These are phyloP conservation scores for Gracilariopsis chorda DNA, from an alignment of 23 red algal genomes.

Conservation along the genomic window DNA sequence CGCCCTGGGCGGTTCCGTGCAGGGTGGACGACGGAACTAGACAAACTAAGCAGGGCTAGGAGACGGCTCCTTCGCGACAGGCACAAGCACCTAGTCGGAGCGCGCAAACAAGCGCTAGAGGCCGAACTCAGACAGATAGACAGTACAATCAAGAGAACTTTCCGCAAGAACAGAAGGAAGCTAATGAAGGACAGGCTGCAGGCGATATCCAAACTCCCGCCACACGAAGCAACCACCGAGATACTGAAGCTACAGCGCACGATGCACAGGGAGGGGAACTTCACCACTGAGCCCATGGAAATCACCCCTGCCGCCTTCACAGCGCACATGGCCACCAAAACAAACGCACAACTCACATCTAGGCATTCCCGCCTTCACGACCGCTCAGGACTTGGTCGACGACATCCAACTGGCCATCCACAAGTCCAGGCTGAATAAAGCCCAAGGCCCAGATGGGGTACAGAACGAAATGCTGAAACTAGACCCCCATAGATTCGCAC, in stretches of 20 bases:
- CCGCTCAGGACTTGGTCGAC: neutral
- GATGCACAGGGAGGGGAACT: neutral
- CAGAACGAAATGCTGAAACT: neutral
- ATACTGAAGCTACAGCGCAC: neutral
- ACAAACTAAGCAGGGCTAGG: neutral
- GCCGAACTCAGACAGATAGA: neutral
- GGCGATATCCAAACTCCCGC: neutral
- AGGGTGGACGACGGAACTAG: neutral
- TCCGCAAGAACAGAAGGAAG: neutral
- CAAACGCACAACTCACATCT: neutral
- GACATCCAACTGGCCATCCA: neutral
- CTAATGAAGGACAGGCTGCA: neutral
- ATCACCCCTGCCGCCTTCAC: neutral
- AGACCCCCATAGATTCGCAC: neutral
- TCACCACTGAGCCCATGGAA: neutral
- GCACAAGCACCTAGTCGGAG: conserved; percentile 11
- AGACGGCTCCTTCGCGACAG: neutral
- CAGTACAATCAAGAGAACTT: neutral
- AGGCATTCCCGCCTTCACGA: neutral
- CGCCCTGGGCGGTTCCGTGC: neutral
- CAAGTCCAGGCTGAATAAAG: neutral
- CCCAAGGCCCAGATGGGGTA: neutral
- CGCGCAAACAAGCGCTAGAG: neutral
- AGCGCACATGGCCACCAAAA: neutral
- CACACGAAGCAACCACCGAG: neutral